Percentiles rank a stretch among this genome's conserved stretches.
phyloP scores from a whole-genome alignment of 306 rosid species.

The Betula pendula region DNA sequence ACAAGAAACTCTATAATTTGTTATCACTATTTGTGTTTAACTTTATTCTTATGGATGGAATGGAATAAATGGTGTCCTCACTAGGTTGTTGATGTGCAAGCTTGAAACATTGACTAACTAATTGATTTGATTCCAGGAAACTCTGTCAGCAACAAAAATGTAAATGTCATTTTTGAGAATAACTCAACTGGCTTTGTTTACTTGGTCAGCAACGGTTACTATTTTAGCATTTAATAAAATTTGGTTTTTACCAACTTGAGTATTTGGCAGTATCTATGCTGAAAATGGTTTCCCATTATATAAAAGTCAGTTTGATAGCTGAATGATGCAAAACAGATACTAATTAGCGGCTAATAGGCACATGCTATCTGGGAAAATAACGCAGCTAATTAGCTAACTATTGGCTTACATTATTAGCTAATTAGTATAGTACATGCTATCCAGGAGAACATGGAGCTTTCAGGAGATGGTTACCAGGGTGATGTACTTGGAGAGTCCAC shows the following conservation, averaged over 20 bases:
- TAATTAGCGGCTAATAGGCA: neutral
- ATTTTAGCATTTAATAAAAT: neutral
- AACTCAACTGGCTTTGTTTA: neutral
- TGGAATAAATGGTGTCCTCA: neutral
- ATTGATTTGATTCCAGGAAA: constrained; percentile 17
- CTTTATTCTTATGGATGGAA: neutral
- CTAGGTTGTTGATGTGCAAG: neutral
- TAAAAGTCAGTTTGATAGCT: neutral
- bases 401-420: neutral
- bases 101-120: neutral
- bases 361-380: neutral
- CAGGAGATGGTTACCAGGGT: constrained; percentile 74
- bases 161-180: neutral
- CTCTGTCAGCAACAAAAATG: neutral
- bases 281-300: neutral
- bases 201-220: neutral
- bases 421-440: constrained; percentile 34
- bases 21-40: neutral
- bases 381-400: neutral
- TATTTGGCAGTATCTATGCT: neutral
- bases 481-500: constrained; percentile 94
- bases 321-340: neutral
- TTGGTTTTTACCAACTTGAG: neutral
- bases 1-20: constrained; percentile 3
- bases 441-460: constrained; percentile 79